These are phyloP conservation scores for Talaromyces verruculosus DNA, from an alignment of 2,329 filamentous ascomycete genomes.

Conservation along the genomic window DNA sequence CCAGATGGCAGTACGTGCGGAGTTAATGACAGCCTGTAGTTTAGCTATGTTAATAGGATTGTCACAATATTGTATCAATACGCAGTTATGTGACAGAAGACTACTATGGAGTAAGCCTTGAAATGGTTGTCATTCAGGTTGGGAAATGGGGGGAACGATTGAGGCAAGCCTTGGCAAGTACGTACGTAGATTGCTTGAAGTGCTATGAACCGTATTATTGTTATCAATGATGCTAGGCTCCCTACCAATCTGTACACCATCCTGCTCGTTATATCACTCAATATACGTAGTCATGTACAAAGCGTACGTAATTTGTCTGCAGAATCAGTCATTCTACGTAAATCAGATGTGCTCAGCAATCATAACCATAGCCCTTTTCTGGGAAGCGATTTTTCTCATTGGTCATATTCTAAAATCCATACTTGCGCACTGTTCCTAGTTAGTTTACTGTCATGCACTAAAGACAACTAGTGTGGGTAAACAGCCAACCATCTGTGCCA, in stretches of 20 bases:
- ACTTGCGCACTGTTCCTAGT: neutral
- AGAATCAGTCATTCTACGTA: neutral
- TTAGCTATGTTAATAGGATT: neutral
- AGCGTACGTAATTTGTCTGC: neutral
- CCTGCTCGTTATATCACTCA: neutral
- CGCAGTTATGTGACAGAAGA: neutral
- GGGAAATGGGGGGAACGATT: neutral
- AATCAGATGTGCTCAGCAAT: constrained; percentile 1
- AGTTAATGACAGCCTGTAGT: neutral
- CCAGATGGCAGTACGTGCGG: neutral
- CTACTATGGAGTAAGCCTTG: neutral
- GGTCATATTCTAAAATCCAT: neutral
- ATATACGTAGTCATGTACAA: neutral
- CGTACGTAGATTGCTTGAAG: neutral
- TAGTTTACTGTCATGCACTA: neutral
- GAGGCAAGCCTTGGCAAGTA: neutral
- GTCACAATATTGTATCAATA: neutral
- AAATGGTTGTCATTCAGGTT: neutral
- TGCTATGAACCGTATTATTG: neutral
- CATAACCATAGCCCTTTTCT: neutral
- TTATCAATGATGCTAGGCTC: neutral
- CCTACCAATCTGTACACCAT: neutral
- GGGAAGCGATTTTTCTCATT: neutral
- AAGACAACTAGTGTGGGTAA: constrained; percentile 2
- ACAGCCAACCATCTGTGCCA: neutral